Evolutionary conservation across 2,329 filamentous ascomycete species (phyloP), one percentile per base, ranked within the genome.

Genomic region (Pezicula rhizophila): DNA sequence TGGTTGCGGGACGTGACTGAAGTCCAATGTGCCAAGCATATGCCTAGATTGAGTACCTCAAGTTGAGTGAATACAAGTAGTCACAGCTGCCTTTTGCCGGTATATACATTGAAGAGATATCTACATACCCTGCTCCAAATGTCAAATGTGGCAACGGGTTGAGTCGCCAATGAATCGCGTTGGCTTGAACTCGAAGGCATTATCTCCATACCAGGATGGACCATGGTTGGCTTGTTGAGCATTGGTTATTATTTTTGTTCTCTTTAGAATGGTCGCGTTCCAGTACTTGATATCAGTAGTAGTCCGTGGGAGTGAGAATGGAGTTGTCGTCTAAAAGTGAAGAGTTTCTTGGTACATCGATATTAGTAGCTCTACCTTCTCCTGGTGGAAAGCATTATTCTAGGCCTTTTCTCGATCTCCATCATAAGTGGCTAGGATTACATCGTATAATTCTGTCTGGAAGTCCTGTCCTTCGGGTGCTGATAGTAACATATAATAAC

Each of bases 221-320:
- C 58, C 58, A 42, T 55, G 58, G 45, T 59, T 58, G 4, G 52
- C 58, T 40, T 55, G 46, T 26, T 60, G 58, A 10, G 57, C 58
- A 46, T 59, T 60, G 55, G 59, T 55, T 40, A 59, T 54, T 46
- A 60, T 52, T 7, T 57, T 55, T 23, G 52, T 57, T 6, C 58
- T 57, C 28, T 55, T 56, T 5, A 55, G 58, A 26, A 60, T 52
- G n/a, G 52, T 35, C 7, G 46, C 41, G n/a, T 46, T 47, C 11
- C 47, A 43, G 43, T 53, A 55, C 15, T 18, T 12, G 43, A 59
- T 52, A 35, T 59, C 57, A 49, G 49, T 4, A 31, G 58, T 55
- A 10, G 50, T 54, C 10, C 58, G 48, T 5, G 53, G 53, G 3
- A 52, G 45, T 1, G 58, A 55, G 37, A 51, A 60, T 1, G 57